Percentiles rank a stretch among this genome's conserved stretches.
phyloP scores from a whole-genome alignment of 1,284 basidiomycete species.

The Pseudozyma sp. region DNA sequence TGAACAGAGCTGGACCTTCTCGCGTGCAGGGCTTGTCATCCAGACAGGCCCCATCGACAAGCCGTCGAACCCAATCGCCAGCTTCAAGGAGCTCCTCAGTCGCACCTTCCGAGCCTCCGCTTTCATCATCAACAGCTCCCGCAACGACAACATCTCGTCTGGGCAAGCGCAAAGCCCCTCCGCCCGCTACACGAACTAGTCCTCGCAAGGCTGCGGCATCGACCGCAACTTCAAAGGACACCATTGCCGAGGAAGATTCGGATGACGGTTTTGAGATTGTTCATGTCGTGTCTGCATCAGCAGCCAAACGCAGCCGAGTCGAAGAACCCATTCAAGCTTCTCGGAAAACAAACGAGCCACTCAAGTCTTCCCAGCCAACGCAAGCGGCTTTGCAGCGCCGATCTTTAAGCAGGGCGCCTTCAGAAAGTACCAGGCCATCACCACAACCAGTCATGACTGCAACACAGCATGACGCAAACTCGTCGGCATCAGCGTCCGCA shows the following conservation, averaged over 20 bases:
- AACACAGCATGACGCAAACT: neutral
- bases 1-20: neutral
- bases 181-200: conserved; percentile 5
- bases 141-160: neutral
- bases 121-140: conserved; percentile 20
- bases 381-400: conserved; percentile 3
- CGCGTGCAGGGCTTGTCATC: conserved; percentile 1
- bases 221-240: neutral
- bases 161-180: conserved; percentile 20
- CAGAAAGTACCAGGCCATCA: neutral
- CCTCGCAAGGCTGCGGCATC: neutral
- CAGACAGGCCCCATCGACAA: conserved; percentile 2
- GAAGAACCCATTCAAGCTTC: conserved; percentile 9
- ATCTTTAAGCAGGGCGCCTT: conserved; percentile 11
- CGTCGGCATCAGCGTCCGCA: neutral
- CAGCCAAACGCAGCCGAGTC: conserved; percentile 1
- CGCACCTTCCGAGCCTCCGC: neutral
- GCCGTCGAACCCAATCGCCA: neutral
- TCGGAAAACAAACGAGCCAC: neutral
- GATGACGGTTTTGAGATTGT: conserved; percentile 30
- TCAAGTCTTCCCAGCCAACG: conserved; percentile 13
- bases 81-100: neutral
- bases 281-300: conserved; percentile 2
- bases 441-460: neutral
- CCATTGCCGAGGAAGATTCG: conserved; percentile 14